phyloP scores from a whole-genome alignment of 140 eudicot genomes.

The Oenanthe javanica region DNA sequence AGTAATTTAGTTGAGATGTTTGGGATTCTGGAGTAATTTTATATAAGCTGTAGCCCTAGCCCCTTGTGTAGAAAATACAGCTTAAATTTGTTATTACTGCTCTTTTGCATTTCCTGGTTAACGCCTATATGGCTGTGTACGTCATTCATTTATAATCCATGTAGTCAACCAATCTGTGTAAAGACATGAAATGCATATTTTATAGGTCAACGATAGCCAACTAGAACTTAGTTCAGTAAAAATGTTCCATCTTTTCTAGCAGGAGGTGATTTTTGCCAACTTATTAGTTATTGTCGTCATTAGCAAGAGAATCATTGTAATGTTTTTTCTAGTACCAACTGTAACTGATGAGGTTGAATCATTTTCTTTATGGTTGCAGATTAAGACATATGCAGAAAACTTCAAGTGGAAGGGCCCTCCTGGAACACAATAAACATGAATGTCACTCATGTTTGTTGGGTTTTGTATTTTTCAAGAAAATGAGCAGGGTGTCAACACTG shows the following conservation, averaged over 20 bases:
- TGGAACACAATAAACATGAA: constrained; percentile 12
- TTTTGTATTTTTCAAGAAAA: background rate
- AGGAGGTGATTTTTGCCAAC: background rate
- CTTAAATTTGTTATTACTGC: background rate
- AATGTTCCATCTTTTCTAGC: no score
- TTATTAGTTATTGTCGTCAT: background rate
- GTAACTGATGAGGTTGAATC: background rate
- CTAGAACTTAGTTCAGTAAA: background rate
- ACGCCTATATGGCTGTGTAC: background rate
- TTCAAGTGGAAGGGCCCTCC: constrained; percentile 75
- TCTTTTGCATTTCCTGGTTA: background rate
- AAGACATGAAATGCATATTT: background rate
- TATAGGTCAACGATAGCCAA: background rate
- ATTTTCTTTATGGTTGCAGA: constrained; percentile 24
- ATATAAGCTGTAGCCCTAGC: background rate
- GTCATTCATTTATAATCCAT: background rate
- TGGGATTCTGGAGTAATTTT: background rate
- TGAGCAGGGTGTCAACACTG: background rate
- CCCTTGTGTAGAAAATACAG: no score
- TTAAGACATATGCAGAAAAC: constrained; percentile 63
- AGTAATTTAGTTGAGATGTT: background rate
- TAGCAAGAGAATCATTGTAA: background rate
- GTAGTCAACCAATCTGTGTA: background rate
- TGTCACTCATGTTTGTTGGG: background rate
- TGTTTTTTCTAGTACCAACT: background rate